Percentiles rank a stretch among this genome's conserved stretches.
These are phyloP conservation scores for bread wheat (Triticum aestivum) DNA, from an alignment of 176 grass and related monocot genomes.

Conservation along the genomic window IWGSC_CS_RefSeq_v2.1 NC_057808.1:416861029-416861528, in stretches of 20 bases:
- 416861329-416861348: constrained; percentile 34
- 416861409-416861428: constrained; percentile 49
- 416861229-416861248: constrained; percentile 47
- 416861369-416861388: constrained; percentile 51
- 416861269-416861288: constrained; percentile 15
- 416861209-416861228: constrained; percentile 55
- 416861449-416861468: constrained; percentile 42
- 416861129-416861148: constrained; percentile 46
- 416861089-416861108: constrained; percentile 38
- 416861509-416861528: constrained; percentile 24
- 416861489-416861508: constrained; percentile 59
- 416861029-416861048: constrained; percentile 55
- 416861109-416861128: constrained; percentile 27
- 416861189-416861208: constrained; percentile 55
- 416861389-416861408: constrained; percentile 10
- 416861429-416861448: constrained; percentile 39
- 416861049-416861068: constrained; percentile 45
- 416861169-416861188: background rate
- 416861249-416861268: constrained; percentile 42
- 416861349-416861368: constrained; percentile 43
- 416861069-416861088: constrained; percentile 56
- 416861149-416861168: constrained; percentile 50
- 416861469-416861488: constrained; percentile 51
- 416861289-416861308: constrained; percentile 28
- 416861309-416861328: background rate